phyloP scores from a whole-genome alignment of 768 basidiomycete genomes.

The Russula abietina region DNA sequence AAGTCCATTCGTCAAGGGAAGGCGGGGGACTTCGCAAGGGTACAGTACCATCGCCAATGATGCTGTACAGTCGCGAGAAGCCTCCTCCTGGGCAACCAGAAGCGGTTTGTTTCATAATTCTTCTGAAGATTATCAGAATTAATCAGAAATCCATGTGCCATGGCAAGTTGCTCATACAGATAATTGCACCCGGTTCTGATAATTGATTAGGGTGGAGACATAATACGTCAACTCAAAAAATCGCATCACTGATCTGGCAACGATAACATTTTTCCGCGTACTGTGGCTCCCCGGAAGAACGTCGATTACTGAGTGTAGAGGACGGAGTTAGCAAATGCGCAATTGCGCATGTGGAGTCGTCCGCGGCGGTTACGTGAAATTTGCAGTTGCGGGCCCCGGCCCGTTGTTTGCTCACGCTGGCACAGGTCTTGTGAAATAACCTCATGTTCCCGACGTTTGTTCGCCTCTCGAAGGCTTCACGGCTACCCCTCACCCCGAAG shows the following conservation, averaged over 20 bases:
- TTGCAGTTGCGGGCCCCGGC: background rate
- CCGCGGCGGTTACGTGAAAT: too few relatives aligned
- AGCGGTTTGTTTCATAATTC: too few relatives aligned
- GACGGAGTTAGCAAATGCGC: too few relatives aligned
- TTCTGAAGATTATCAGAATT: background rate
- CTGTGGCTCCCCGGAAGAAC: too few relatives aligned
- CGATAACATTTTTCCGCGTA: background rate
- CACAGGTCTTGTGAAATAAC: background rate
- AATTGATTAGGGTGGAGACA: background rate
- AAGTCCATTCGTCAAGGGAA: background rate
- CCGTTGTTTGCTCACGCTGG: background rate
- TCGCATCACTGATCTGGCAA: background rate
- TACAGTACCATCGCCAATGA: background rate
- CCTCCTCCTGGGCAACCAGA: background rate
- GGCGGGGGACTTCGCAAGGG: background rate
- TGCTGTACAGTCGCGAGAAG: background rate
- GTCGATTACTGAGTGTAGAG: too few relatives aligned
- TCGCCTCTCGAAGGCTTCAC: constrained; percentile 77
- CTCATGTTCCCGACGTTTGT: constrained; percentile 28
- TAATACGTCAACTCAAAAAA: background rate
- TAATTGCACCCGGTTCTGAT: background rate
- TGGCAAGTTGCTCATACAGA: too few relatives aligned
- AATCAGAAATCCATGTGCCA: background rate
- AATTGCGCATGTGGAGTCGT: too few relatives aligned
- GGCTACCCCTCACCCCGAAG: constrained; percentile 78